Evolutionary conservation across 805 yeast genomes (phyloP).

Genomic region (Soucietia sequanensis): DNA sequence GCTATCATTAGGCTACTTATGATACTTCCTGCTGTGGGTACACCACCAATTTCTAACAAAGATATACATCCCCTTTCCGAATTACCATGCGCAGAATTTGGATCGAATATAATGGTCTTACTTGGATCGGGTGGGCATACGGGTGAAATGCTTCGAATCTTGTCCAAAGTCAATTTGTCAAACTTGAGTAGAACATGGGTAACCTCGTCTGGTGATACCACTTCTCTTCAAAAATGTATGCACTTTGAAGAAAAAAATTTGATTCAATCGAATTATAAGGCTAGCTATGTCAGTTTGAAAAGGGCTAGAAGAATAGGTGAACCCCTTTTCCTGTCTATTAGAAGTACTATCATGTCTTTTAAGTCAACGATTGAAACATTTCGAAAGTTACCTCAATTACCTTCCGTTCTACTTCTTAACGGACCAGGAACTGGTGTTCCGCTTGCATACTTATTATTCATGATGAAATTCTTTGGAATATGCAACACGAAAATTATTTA

Average conservation of each 20-base stretch:
- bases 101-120: constrained; percentile 51
- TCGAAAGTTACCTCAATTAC: constrained; percentile 22
- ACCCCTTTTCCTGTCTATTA: constrained; percentile 43
- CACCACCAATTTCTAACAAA: constrained; percentile 3
- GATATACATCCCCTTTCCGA: background rate
- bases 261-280: constrained; percentile 8
- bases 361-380: constrained; percentile 25
- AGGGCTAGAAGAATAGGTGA: constrained; percentile 68
- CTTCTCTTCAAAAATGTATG: constrained; percentile 44
- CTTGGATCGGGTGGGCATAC: constrained; percentile 97
- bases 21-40: constrained; percentile 21
- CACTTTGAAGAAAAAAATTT: constrained; percentile 29
- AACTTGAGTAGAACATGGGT: constrained; percentile 36
- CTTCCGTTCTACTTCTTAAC: constrained; percentile 54
- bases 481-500: constrained; percentile 63
- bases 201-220: constrained; percentile 49
- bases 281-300: constrained; percentile 34
- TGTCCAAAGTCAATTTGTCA: constrained; percentile 37
- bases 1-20: constrained; percentile 19
- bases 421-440: constrained; percentile 87
- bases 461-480: constrained; percentile 47
- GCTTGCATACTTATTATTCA: constrained; percentile 55
- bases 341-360: constrained; percentile 43
- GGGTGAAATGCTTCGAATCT: constrained; percentile 85
- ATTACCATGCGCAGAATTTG: constrained; percentile 9